phyloP scores from a whole-genome alignment of 2,329 filamentous ascomycete genomes.

The Fusarium longipes region DNA sequence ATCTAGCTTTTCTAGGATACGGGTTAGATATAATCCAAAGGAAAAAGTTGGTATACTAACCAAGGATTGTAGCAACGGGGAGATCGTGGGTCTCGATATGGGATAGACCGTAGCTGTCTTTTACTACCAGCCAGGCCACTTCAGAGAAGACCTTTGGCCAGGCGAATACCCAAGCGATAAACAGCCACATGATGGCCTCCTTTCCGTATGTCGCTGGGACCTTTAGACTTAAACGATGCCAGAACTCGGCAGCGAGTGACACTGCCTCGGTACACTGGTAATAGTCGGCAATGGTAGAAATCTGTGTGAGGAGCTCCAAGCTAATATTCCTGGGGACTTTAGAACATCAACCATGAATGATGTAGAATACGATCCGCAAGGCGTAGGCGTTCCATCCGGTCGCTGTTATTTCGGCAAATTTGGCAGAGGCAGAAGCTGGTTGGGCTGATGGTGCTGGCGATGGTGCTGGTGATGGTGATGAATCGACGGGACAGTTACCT shows the following conservation, averaged over 20 bases:
- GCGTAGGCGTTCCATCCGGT: slow-evolving; percentile 9
- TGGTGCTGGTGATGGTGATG: too few species aligned
- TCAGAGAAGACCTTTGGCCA: neutral
- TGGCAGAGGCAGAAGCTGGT: too few species aligned
- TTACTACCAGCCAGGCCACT: neutral
- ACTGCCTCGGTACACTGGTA: slow-evolving; percentile 10
- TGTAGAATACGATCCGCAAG: neutral
- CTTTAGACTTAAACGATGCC: neutral
- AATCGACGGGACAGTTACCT: too few species aligned
- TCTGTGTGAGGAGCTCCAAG: neutral
- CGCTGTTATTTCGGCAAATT: neutral
- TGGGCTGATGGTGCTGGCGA: too few species aligned
- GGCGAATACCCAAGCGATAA: neutral
- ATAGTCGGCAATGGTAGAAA: slow-evolving; percentile 6
- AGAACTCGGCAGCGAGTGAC: neutral
- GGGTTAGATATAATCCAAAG: too few species aligned
- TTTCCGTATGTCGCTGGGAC: neutral
- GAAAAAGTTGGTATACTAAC: neutral
- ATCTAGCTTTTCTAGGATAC: neutral
- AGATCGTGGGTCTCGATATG: neutral
- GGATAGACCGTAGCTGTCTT: neutral
- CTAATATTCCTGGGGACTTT: neutral
- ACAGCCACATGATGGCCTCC: neutral
- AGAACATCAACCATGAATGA: slow-evolving; percentile 8
- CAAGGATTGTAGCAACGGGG: neutral